phyloP scores from a whole-genome alignment of 2,329 filamentous ascomycete genomes.

The Pseudogymnoascus sp. region DNA sequence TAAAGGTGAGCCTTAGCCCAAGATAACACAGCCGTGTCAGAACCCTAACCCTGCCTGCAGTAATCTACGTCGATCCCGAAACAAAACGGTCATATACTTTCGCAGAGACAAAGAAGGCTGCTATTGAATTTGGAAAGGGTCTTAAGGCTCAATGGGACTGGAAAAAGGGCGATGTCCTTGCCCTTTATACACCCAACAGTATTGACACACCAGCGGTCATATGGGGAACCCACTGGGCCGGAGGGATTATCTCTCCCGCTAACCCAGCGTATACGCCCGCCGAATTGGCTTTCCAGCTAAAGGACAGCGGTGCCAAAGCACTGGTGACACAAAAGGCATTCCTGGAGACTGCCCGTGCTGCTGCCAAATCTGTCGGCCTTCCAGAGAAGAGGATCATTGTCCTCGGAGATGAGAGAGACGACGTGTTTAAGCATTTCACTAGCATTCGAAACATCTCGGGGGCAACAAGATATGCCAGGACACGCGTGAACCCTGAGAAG shows the following conservation, averaged over 20 bases:
- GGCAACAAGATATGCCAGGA: slow-evolving; percentile 48
- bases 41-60: slow-evolving; percentile 36
- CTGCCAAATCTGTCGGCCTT: slow-evolving; percentile 63
- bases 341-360: slow-evolving; percentile 56
- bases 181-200: slow-evolving; percentile 75
- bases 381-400: slow-evolving; percentile 65
- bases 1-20: slow-evolving; percentile 49
- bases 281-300: slow-evolving; percentile 78
- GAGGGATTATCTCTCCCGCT: slow-evolving; percentile 72
- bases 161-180: slow-evolving; percentile 76
- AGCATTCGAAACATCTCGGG: slow-evolving; percentile 58
- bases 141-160: slow-evolving; percentile 68
- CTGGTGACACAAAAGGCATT: slow-evolving; percentile 66
- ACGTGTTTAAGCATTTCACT: slow-evolving; percentile 62
- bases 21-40: background rate
- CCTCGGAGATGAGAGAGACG: slow-evolving; percentile 54
- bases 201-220: slow-evolving; percentile 73
- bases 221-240: slow-evolving; percentile 77
- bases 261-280: slow-evolving; percentile 81
- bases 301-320: slow-evolving; percentile 66
- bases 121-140: slow-evolving; percentile 71
- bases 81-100: slow-evolving; percentile 64
- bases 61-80: slow-evolving; percentile 69
- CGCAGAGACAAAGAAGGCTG: slow-evolving; percentile 54
- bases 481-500: slow-evolving; percentile 57